Conservation (phyloP, 2,329 filamentous ascomycete species). For the Penicillium janthinellum region DNA sequence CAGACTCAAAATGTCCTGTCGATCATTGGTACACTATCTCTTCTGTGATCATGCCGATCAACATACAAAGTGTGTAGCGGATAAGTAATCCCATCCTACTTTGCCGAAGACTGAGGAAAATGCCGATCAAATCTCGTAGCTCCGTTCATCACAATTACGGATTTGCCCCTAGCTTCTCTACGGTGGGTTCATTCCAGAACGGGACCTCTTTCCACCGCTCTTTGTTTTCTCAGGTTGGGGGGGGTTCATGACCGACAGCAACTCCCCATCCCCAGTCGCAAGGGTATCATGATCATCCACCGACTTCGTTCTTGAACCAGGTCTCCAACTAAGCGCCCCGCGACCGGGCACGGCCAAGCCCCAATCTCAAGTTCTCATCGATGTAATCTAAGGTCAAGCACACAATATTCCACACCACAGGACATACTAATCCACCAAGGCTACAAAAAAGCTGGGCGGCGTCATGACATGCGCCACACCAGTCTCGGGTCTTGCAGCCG, state of each 20-base stretch:
- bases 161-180: neutral
- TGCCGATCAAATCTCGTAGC: neutral
- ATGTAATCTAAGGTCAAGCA: neutral
- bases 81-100: too few species aligned
- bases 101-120: too few species aligned
- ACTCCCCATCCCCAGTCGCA: neutral
- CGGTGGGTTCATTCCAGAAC: neutral
- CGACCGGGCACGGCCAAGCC: neutral
- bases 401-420: neutral
- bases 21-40: too few species aligned
- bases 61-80: too few species aligned
- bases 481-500: neutral
- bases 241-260: neutral
- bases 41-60: too few species aligned
- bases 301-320: neutral
- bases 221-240: neutral
- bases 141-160: too few species aligned
- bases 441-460: neutral
- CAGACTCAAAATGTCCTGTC: too few species aligned
- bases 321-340: neutral
- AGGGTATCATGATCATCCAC: neutral
- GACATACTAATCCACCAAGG: neutral
- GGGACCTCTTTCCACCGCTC: neutral
- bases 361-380: too few species aligned
- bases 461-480: neutral